phyloP scores from a whole-genome alignment of 305 asterid genomes.

The Plantago lanceolata region DNA sequence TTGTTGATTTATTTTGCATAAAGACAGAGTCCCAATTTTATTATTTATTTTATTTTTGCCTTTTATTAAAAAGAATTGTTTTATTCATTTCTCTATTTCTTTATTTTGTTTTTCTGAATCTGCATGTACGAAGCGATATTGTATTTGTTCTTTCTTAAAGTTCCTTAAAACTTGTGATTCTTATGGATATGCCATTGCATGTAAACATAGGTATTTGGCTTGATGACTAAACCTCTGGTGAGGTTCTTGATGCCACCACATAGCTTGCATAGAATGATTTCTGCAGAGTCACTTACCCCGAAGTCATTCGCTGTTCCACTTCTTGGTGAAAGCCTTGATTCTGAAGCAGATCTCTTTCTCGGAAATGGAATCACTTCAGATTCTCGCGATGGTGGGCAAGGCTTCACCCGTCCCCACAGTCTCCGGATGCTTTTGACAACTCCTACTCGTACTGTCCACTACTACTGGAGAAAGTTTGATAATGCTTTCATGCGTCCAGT shows the following conservation, averaged over 20 bases:
- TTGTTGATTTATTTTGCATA: background rate
- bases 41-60: too few species aligned
- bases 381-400: slow-evolving; percentile 18
- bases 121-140: background rate
- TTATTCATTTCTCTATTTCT: too few species aligned
- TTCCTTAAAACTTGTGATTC: background rate
- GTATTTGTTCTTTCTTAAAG: background rate
- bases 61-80: too few species aligned
- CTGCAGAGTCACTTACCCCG: slow-evolving; percentile 45
- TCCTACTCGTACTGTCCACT: slow-evolving; percentile 59
- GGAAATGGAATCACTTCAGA: slow-evolving; percentile 23
- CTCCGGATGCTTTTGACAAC: slow-evolving; percentile 42
- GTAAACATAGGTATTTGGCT: slow-evolving; percentile 45
- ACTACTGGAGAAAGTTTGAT: slow-evolving; percentile 66
- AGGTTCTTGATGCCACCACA: slow-evolving; percentile 53
- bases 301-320: slow-evolving; percentile 52
- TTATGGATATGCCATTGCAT: background rate
- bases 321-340: slow-evolving; percentile 41
- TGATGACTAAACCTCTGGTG: slow-evolving; percentile 74
- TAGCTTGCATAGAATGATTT: slow-evolving; percentile 26
- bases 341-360: slow-evolving; percentile 37
- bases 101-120: too few species aligned
- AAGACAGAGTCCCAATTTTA: too few species aligned
- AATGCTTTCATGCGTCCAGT: slow-evolving; percentile 63
- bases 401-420: slow-evolving; percentile 37